phyloP scores from a whole-genome alignment of 495 filamentous ascomycete genomes.

The Aspergillus carlsbadensis region DNA sequence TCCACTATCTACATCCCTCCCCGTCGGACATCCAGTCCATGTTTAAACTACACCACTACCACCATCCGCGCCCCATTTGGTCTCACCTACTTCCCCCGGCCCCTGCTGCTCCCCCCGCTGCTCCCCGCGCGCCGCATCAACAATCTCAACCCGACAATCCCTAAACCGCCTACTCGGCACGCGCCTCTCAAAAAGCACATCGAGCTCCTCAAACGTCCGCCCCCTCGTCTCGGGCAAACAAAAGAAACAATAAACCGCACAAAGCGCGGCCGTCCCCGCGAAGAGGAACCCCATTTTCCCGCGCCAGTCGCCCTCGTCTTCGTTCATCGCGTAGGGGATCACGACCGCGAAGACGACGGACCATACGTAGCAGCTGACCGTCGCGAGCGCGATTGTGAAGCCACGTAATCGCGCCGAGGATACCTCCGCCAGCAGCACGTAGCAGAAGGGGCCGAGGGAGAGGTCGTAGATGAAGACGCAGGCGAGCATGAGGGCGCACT shows the following conservation, averaged over 20 bases:
- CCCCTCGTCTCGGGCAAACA: conserved; percentile 62
- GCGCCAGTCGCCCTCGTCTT: conserved; percentile 57
- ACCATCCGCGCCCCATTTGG: too few species aligned
- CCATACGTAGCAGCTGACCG: conserved; percentile 54
- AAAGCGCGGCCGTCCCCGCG: conserved; percentile 48
- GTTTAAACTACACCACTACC: too few species aligned
- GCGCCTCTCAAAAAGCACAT: conserved; percentile 49
- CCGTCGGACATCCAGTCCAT: too few species aligned
- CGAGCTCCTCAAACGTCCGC: conserved; percentile 60
- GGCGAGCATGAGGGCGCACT: conserved; percentile 56
- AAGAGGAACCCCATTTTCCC: conserved; percentile 71
- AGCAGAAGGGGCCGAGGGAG: conserved; percentile 63
- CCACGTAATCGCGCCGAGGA: conserved; percentile 58
- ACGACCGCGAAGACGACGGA: conserved; percentile 62
- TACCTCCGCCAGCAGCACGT: conserved; percentile 61
- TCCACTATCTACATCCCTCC: too few species aligned
- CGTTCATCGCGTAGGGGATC: conserved; percentile 68
- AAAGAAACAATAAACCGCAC: conserved; percentile 48
- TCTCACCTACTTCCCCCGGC: too few species aligned
- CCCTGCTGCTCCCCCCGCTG: too few species aligned
- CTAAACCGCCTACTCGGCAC: conserved; percentile 39
- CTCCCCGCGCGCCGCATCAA: neutral
- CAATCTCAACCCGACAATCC: conserved; percentile 23
- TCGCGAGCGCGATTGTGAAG: conserved; percentile 63
- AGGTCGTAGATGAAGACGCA: conserved; percentile 59